Conservation (phyloP, 176 grass and related monocot genomes). For the Calamus simplicifolius region DNA sequence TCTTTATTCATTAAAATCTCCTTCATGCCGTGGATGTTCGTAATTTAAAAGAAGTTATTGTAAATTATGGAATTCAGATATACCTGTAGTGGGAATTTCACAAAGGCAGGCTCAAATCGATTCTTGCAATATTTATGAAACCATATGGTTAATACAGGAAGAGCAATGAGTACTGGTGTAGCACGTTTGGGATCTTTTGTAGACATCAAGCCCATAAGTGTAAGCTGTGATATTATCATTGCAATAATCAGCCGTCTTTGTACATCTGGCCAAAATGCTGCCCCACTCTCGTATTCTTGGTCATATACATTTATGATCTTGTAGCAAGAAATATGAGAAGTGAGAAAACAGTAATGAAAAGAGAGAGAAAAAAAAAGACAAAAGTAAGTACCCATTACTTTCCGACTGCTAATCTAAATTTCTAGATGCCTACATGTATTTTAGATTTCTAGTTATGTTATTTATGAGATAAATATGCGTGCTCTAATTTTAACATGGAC, state of each 20-base stretch:
- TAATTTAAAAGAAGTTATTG: no score
- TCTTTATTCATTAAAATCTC: no score
- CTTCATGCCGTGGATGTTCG: no score
- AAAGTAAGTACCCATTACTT: no score
- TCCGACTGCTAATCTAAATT: no score
- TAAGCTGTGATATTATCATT: conserved; percentile 77
- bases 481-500: no score
- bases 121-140: conserved; percentile 78
- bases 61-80: background rate
- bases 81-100: conserved; percentile 82
- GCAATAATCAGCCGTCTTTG: conserved; percentile 55
- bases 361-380: conserved; percentile 3
- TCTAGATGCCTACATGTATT: no score
- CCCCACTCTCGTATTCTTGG: conserved; percentile 82
- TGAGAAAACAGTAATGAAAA: conserved; percentile 7
- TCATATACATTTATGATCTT: conserved; percentile 97
- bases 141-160: conserved; percentile 79
- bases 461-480: no score
- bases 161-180: conserved; percentile 49
- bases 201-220: conserved; percentile 74
- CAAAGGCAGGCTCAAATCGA: conserved; percentile 82
- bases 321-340: conserved; percentile 14
- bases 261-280: conserved; percentile 89
- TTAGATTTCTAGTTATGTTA: no score
- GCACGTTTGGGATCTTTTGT: conserved; percentile 56